A percentile compares a stretch with the other conserved stretches of the same genome.
Evolutionary conservation across 1,284 basidiomycete species (phyloP).

Genomic region (Ustilago bromivora): DNA sequence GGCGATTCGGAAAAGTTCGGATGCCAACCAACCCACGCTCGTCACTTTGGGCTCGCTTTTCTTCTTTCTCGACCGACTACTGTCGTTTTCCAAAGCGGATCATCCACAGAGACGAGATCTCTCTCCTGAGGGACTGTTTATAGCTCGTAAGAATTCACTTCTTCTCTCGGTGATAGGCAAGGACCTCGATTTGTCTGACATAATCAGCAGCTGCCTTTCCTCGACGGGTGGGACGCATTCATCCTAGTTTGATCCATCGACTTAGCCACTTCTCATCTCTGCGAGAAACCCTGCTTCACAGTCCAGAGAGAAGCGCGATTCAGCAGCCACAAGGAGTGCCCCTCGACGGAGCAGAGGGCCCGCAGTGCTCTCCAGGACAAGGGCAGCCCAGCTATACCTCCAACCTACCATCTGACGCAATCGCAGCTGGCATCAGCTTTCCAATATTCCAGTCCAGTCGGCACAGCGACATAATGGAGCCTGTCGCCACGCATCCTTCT

Average conservation of each 20-base stretch:
- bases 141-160: too few relatives aligned
- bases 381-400: not conserved
- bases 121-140: too few relatives aligned
- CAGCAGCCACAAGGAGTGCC: not conserved
- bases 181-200: not conserved
- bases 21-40: not conserved
- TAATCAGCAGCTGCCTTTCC: not conserved
- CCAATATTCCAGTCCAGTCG: not conserved
- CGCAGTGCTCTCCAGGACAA: not conserved
- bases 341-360: not conserved
- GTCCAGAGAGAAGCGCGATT: not conserved
- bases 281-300: not conserved
- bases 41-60: not conserved
- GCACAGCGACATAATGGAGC: not conserved
- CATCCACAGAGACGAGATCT: too few relatives aligned
- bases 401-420: not conserved
- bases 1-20: not conserved
- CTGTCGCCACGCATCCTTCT: slow-evolving; percentile 30
- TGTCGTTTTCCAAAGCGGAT: too few relatives aligned
- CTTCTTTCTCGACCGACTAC: not conserved
- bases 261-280: slow-evolving; percentile 7
- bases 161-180: not conserved
- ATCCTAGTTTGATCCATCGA: not conserved
- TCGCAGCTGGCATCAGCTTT: not conserved
- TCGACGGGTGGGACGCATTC: slow-evolving; percentile 2